Conservation (phyloP, 1,284 basidiomycete genomes). For the Cutaneotrichosporon arboriforme region DNA sequence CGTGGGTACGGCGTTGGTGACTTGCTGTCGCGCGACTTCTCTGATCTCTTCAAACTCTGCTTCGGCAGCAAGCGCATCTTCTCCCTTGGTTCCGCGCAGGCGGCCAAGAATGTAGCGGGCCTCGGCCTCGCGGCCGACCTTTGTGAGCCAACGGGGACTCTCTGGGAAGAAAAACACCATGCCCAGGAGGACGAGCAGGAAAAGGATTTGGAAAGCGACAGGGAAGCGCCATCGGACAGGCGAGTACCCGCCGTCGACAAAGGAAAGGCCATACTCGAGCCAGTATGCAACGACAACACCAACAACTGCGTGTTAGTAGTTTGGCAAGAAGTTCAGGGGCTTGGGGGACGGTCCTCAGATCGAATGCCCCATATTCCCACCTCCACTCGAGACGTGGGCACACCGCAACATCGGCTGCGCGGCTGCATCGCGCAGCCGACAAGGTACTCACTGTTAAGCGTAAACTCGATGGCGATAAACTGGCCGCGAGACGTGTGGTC, state of each 20-base stretch:
- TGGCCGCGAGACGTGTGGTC: slow-evolving; percentile 57
- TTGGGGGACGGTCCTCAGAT: too few species aligned
- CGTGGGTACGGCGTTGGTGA: slow-evolving; percentile 15
- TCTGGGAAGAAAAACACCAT: slow-evolving; percentile 51
- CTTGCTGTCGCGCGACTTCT: slow-evolving; percentile 38
- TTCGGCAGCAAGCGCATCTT: slow-evolving; percentile 9
- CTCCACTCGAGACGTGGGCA: too few species aligned
- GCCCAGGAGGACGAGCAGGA: slow-evolving; percentile 41
- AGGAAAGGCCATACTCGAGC: slow-evolving; percentile 51
- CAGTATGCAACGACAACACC: slow-evolving; percentile 53
- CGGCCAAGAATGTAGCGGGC: slow-evolving; percentile 43
- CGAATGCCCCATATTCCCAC: too few species aligned
- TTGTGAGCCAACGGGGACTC: slow-evolving; percentile 60
- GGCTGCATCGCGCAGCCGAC: too few species aligned
- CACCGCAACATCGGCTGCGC: too few species aligned
- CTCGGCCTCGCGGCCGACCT: slow-evolving; percentile 41
- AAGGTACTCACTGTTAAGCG: slow-evolving; percentile 50
- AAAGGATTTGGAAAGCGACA: slow-evolving; percentile 42
- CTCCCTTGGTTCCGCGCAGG: slow-evolving; percentile 22
- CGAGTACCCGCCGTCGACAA: slow-evolving; percentile 54
- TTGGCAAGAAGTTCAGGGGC: too few species aligned
- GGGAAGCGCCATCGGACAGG: slow-evolving; percentile 56
- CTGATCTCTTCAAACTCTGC: slow-evolving; percentile 39
- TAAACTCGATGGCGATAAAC: slow-evolving; percentile 54
- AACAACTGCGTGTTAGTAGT: slow-evolving; percentile 59